These are phyloP conservation scores for Ophiocordyceps unilateralis DNA, from an alignment of 2,329 filamentous ascomycete genomes.

Conservation along the genomic window DNA sequence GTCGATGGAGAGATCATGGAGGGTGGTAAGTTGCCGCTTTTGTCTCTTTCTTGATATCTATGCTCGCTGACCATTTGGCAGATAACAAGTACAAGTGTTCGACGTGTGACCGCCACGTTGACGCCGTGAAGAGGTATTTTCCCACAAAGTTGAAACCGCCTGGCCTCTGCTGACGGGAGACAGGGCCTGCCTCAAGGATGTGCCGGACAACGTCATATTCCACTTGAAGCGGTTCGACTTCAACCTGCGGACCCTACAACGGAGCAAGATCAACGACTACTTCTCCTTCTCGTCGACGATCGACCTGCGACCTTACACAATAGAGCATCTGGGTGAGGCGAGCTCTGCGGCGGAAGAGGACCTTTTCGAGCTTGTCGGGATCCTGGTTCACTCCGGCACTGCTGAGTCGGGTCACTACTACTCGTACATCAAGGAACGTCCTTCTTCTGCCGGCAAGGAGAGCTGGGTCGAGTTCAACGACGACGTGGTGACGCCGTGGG, in stretches of 20 bases:
- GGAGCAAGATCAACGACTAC: conserved; percentile 89
- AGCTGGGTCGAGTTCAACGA: conserved; percentile 93
- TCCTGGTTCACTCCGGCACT: conserved; percentile 83
- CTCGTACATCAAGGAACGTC: conserved; percentile 76
- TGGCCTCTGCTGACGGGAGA: conserved; percentile 3
- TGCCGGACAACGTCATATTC: conserved; percentile 89
- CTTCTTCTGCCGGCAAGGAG: conserved; percentile 27
- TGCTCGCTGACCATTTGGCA: conserved; percentile 10
- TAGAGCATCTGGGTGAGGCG: conserved; percentile 61
- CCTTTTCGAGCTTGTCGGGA: conserved; percentile 81
- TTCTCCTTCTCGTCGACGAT: conserved; percentile 76
- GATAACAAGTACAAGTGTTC: conserved; percentile 98
- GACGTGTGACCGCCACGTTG: conserved; percentile 71
- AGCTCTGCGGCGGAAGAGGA: conserved; percentile 40
- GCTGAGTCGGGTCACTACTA: conserved; percentile 96
- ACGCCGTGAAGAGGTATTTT: conserved; percentile 68
- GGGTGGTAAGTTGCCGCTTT: conserved; percentile 38
- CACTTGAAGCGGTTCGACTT: conserved; percentile 83
- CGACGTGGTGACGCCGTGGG: conserved; percentile 60
- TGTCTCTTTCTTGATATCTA: no score
- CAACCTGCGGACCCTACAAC: conserved; percentile 56
- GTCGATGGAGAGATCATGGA: conserved; percentile 94
- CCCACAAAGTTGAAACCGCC: background rate
- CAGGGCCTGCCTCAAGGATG: conserved; percentile 76
- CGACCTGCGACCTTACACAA: conserved; percentile 77